phyloP scores from a whole-genome alignment of 1,284 basidiomycete genomes.

The Puccinia horiana region DNA sequence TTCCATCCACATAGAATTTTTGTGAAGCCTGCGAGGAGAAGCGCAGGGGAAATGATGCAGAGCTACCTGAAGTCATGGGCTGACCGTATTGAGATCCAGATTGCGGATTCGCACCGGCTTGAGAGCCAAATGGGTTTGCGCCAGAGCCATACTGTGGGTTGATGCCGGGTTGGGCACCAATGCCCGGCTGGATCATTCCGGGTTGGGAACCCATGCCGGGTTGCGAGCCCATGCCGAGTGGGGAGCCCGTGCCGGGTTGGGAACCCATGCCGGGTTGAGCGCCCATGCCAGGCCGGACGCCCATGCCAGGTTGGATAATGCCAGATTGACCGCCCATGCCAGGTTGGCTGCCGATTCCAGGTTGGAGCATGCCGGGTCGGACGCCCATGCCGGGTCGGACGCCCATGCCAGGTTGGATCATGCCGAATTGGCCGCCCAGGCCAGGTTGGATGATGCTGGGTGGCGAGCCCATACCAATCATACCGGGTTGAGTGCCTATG shows the following conservation, averaged over 20 bases:
- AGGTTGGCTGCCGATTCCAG: too few relatives aligned
- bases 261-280: neutral
- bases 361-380: neutral
- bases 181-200: neutral
- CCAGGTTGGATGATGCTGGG: neutral
- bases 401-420: neutral
- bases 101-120: neutral
- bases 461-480: neutral
- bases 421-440: neutral
- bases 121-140: neutral
- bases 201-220: neutral
- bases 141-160: neutral
- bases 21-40: slow-evolving; percentile 27
- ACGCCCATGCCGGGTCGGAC: neutral
- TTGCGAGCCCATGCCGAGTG: too few relatives aligned
- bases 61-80: neutral
- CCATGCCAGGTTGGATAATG: neutral
- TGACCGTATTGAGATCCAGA: neutral
- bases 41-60: slow-evolving; percentile 8
- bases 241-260: too few relatives aligned
- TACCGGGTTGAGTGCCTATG: too few relatives aligned
- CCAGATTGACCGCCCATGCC: too few relatives aligned
- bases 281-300: neutral
- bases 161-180: neutral
- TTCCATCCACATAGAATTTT: slow-evolving; percentile 45